phyloP scores from a whole-genome alignment of 2,329 filamentous ascomycete genomes.

The Diaporthe sp. region DNA sequence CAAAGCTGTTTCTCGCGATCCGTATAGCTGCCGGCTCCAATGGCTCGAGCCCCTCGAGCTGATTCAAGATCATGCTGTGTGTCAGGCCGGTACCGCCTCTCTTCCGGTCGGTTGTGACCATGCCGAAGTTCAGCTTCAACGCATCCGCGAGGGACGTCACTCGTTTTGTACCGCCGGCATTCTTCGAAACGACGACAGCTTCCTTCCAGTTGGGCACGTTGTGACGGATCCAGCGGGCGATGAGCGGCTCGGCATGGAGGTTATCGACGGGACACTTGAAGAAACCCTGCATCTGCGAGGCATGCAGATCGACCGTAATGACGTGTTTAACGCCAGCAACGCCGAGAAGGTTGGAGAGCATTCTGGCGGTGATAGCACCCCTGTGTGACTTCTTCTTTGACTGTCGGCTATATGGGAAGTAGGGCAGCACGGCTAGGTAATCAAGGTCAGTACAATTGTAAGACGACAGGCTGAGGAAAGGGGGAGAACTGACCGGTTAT shows the following conservation, averaged over 20 bases:
- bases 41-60: slow-evolving; percentile 71
- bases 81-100: slow-evolving; percentile 74
- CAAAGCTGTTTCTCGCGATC: slow-evolving; percentile 44
- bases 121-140: slow-evolving; percentile 96
- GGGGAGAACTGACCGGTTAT: slow-evolving; percentile 79
- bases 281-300: slow-evolving; percentile 99
- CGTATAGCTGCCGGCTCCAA: slow-evolving; percentile 40
- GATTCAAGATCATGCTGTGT: slow-evolving; percentile 82
- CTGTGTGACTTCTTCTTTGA: slow-evolving; percentile 99
- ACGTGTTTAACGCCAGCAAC: slow-evolving; percentile 97
- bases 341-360: slow-evolving; percentile 94
- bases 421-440: slow-evolving; percentile 82
- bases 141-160: slow-evolving; percentile 97
- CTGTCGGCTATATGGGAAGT: slow-evolving; percentile 99
- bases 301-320: slow-evolving; percentile 96
- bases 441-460: slow-evolving; percentile 21
- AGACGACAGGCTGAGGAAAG: slow-evolving; percentile 32
- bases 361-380: slow-evolving; percentile 94
- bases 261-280: slow-evolving; percentile 99
- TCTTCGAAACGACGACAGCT: slow-evolving; percentile 97
- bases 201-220: slow-evolving; percentile 91
- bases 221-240: slow-evolving; percentile 93
- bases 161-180: slow-evolving; percentile 95
- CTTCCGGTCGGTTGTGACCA: slow-evolving; percentile 88
- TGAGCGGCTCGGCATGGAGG: slow-evolving; percentile 93